Evolutionary conservation across 148 eudicot genomes (phyloP).

Genomic region (Cornus kousa): DNA sequence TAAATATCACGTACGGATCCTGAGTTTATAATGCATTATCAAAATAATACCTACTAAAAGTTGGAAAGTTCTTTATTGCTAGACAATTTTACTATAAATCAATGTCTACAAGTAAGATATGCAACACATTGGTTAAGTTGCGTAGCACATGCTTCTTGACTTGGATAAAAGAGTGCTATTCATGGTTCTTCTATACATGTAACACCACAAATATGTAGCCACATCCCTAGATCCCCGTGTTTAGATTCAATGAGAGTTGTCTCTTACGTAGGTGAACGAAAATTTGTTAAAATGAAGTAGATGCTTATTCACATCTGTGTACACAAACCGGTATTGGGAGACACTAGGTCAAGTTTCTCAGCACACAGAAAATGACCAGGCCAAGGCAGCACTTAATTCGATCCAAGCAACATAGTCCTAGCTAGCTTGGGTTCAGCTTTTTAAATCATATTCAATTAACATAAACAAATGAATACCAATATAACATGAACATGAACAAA

Average conservation of each 20-base stretch:
- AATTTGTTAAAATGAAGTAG: not conserved
- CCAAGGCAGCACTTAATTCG: not conserved
- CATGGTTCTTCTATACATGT: not conserved
- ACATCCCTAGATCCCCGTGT: not conserved
- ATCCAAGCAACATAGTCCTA: not conserved
- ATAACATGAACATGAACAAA: not conserved
- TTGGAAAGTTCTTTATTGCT: no score
- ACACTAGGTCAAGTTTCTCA: conserved; percentile 9
- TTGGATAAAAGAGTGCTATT: no score
- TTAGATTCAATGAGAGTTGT: not conserved
- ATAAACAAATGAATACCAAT: not conserved
- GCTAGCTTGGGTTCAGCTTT: not conserved
- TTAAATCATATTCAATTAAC: not conserved
- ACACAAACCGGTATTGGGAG: not conserved
- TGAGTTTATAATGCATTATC: not conserved
- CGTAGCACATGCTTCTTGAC: not conserved
- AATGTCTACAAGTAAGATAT: not conserved
- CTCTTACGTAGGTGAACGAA: not conserved
- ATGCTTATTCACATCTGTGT: not conserved
- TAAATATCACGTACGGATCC: no score
- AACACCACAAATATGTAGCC: not conserved
- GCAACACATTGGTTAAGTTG: not conserved
- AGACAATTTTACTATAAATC: not conserved
- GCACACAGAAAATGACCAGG: not conserved
- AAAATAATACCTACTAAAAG: not conserved